A percentile compares a stretch with the other conserved stretches of the same genome.
These are phyloP conservation scores for Wallacemonas collosoma DNA, from an alignment of 208 protist genomes.

Conservation along the genomic window DNA sequence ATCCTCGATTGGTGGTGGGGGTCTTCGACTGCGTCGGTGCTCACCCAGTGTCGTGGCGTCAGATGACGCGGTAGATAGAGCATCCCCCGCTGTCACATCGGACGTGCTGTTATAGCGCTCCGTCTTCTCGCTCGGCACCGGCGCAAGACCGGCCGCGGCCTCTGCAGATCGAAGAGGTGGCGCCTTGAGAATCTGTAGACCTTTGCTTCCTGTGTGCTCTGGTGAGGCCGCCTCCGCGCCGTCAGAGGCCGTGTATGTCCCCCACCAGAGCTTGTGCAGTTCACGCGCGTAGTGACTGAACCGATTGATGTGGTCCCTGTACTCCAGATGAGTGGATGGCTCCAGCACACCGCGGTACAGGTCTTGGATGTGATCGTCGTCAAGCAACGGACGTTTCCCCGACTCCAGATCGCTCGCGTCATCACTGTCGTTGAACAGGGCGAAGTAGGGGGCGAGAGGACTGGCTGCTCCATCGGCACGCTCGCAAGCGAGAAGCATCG, in stretches of 20 bases:
- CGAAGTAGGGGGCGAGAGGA: conserved; percentile 51
- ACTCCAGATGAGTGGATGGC: conserved; percentile 56
- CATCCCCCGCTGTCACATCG: no score
- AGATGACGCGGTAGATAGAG: no score
- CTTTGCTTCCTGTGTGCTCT: background rate
- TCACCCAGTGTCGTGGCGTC: no score
- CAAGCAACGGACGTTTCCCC: conserved; percentile 28
- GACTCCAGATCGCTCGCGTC: background rate
- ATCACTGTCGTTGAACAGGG: conserved; percentile 23
- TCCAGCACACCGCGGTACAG: conserved; percentile 65
- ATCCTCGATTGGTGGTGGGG: conserved; percentile 54
- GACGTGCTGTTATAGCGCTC: no score
- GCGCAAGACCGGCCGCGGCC: background rate
- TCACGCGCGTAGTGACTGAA: conserved; percentile 56
- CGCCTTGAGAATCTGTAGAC: background rate
- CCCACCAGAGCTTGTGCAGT: conserved; percentile 53
- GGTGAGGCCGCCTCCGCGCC: background rate
- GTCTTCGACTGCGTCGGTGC: background rate
- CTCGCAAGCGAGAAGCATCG: conserved; percentile 60
- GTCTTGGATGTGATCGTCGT: conserved; percentile 63
- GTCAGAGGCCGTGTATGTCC: conserved; percentile 23
- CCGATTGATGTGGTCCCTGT: conserved; percentile 51
- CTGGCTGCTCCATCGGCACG: conserved; percentile 40
- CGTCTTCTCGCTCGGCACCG: no score
- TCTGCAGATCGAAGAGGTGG: background rate